Evolutionary conservation across 2,329 filamentous ascomycete species (phyloP), one percentile per base, ranked within the genome.

Genomic region (Verticillium nubilum): DNA sequence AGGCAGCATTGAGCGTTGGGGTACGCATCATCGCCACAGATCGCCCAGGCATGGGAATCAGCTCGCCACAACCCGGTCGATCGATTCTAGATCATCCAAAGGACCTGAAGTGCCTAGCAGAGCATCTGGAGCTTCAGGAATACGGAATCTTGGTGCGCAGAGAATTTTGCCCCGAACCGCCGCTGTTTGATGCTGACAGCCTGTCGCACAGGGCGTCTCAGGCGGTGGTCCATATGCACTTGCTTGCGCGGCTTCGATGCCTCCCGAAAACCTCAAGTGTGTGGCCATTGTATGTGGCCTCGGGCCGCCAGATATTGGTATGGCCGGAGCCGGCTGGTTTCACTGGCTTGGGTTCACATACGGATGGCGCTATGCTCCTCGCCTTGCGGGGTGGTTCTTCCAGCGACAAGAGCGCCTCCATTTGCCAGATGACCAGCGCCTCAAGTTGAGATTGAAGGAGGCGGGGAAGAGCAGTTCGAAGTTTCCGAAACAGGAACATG

Each of bases 31-130:
- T 79, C 37, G 67, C 73, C 4, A 65, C 74, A 2, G 77, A 79
- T 58, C 70, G 77, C 1, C 77, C 78, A 1, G 78, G 78, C 6
- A 75, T 74, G 31, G 78, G 76, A 6, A 62, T 76, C 2, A 78
- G 75, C 4, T 69, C 74, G 2, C 69, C 69, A 12, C 70, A 73
- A 60, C 67, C 72, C 10, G 61, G 59, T 6, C 68, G 73, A 13
- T 65, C 55, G 15, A 63, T 76, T 17, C 50, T 68, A 15, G 70
- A 76, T n/a, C 61, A 62, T 17, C 56, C 62, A 3, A 59, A 59
- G 3, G 62, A 63, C 50, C 17, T 63, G 25, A 54, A 60, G 27
- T 31, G 54, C 13, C 59, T 63, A 10, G 62, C 62, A 9, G 17
- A 31, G 3, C 61, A 63, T 54, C 60, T 63, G 5, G 26, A 33